Evolutionary conservation across 176 grass and related monocot genomes (phyloP), one percentile per base, ranked within the genome.

Genomic region (Ensete glaucum): DNA sequence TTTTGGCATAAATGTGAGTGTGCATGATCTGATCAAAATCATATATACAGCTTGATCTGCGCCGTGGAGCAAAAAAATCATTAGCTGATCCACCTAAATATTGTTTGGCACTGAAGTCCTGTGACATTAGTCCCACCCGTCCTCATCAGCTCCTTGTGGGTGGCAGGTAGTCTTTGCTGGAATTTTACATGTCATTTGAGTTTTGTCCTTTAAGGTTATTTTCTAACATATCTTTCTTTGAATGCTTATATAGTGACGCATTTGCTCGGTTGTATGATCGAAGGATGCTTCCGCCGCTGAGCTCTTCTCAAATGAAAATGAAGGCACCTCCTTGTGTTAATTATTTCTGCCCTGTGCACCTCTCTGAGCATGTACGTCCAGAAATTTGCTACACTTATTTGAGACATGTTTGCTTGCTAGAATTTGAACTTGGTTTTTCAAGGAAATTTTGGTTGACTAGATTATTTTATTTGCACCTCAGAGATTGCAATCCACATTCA

Each of bases 71-170:
- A 68, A 98, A 98, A 83, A 93, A 93, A 81, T 91, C 84, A 23
- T 82, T 98, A 77, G 85, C 88, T 76, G 87, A 88, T 85, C 65
- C 57, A 34, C 90, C 95, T 8, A 93, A 75, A 76, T 88, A 87
- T 54, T 78, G 77, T 68, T 80, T 98, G 65, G 66, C 84, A 67
- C 73, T 98, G 12, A 98, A 98, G 76, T 91, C 95, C 80, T 98
- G 95, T 82, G 90, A 93, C 82, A 93, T 98, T 77, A 98, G 90
- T 81, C 84, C 90, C 71, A 92, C 92, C 83, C 76, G 82, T 66
- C 84, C 95, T 29, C 95, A 98, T 85, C 82, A 93, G 68, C 89
- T 98, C 53, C 86, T 98, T 89, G 78, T 98, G 79, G 95, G 95
- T 25, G 95, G 95, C 73, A 93, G 95, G 90, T 98, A 89, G 72